These are phyloP conservation scores for Blastobotrys ciferrii DNA, from an alignment of 1,139 yeast genomes.

Conservation along the genomic window DNA sequence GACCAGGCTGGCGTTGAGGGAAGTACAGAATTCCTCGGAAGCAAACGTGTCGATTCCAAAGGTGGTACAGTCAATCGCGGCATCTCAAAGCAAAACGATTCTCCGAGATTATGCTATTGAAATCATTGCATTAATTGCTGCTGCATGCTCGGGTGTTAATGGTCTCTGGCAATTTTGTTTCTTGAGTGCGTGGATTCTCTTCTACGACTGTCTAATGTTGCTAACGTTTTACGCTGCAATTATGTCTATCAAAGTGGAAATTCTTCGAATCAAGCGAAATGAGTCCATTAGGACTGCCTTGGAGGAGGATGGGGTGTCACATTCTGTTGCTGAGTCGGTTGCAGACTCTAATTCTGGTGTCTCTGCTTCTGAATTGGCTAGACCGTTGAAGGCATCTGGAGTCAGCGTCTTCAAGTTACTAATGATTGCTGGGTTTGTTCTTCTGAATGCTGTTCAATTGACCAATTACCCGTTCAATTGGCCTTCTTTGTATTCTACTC, in stretches of 20 bases:
- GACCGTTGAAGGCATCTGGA: conserved; percentile 34
- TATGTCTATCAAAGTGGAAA: conserved; percentile 85
- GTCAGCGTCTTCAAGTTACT: conserved; percentile 62
- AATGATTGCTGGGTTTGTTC: conserved; percentile 65
- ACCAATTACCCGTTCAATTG: conserved; percentile 48
- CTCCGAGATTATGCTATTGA: conserved; percentile 80
- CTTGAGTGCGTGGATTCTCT: conserved; percentile 68
- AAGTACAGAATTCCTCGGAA: conserved; percentile 17
- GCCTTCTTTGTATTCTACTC: conserved; percentile 13
- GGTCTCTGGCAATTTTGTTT: conserved; percentile 77
- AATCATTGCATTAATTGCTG: conserved; percentile 66
- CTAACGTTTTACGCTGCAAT: conserved; percentile 85
- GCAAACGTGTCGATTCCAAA: conserved; percentile 37
- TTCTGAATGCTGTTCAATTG: conserved; percentile 53
- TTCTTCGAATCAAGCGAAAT: conserved; percentile 82
- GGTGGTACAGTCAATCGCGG: conserved; percentile 56
- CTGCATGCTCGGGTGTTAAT: conserved; percentile 66
- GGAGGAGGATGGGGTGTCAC: conserved; percentile 91
- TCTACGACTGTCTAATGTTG: conserved; percentile 71
- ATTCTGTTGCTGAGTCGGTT: conserved; percentile 65
- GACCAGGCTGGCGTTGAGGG: conserved; percentile 58
- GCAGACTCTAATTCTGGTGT: conserved; percentile 41
- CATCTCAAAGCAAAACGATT: conserved; percentile 64
- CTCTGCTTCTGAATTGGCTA: conserved; percentile 21
- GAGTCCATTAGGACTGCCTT: conserved; percentile 76